These are phyloP conservation scores for Mortierella sp. DNA, from an alignment of 371 early-diverging fungal species.

Conservation along the genomic window DNA sequence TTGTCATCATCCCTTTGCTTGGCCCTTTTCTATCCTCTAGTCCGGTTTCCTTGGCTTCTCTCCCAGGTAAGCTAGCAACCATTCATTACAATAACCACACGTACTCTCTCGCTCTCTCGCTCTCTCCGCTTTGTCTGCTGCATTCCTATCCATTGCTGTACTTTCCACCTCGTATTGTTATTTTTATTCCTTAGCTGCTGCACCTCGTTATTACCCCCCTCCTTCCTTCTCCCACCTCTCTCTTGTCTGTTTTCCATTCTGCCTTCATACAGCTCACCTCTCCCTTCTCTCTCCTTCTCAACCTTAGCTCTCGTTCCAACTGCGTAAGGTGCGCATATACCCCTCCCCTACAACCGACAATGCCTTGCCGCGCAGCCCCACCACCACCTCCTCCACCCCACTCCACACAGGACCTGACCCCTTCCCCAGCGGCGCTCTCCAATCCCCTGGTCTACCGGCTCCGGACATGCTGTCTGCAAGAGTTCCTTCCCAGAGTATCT, in stretches of 20 bases:
- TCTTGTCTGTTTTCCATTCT: too few relatives aligned
- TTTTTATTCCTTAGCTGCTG: not conserved
- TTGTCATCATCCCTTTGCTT: not conserved
- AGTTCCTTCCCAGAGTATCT: conserved; percentile 34
- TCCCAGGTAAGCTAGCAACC: too few relatives aligned
- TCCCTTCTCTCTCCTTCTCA: not conserved
- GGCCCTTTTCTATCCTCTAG: not conserved
- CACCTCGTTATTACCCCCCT: not conserved
- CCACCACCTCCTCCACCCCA: conserved; percentile 50
- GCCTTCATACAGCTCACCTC: not conserved
- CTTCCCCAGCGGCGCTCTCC: conserved; percentile 25
- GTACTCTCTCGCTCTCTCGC: not conserved
- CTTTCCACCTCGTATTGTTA: not conserved
- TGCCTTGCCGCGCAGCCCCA: conserved; percentile 49
- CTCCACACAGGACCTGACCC: conserved; percentile 32
- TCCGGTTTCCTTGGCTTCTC: not conserved
- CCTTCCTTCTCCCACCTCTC: not conserved
- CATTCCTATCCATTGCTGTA: not conserved
- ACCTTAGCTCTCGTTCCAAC: not conserved
- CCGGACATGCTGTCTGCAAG: conserved; percentile 44
- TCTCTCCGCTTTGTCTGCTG: not conserved
- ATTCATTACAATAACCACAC: too few relatives aligned
- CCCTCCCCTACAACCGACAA: not conserved
- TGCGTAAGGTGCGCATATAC: not conserved
- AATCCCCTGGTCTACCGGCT: conserved; percentile 49